A percentile compares a stretch with the other conserved stretches of the same genome.
Evolutionary conservation across 2,329 filamentous ascomycete genomes (phyloP).

Genomic region (Zymoseptoria pseudotritici): DNA sequence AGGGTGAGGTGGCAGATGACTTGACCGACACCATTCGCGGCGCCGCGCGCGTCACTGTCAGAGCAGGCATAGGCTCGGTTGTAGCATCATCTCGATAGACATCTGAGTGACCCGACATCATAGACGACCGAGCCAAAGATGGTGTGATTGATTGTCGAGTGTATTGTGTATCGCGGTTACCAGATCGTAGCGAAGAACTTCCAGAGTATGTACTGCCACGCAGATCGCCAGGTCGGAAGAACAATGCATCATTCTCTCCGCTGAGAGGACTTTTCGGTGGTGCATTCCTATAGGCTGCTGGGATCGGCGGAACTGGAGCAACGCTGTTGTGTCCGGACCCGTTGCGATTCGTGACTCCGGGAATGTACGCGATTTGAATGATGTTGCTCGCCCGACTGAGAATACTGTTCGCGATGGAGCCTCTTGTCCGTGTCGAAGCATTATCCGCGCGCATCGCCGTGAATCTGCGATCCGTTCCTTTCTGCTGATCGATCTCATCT

Average conservation of each 20-base stretch:
- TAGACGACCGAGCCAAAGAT: conserved; percentile 46
- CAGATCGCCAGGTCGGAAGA: conserved; percentile 85
- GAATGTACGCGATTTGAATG: conserved; percentile 98
- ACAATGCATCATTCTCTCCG: conserved; percentile 66
- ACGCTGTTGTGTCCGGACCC: conserved; percentile 48
- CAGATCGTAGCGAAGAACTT: conserved; percentile 47
- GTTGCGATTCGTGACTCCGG: conserved; percentile 79
- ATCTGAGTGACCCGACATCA: conserved; percentile 63
- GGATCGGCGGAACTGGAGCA: conserved; percentile 90
- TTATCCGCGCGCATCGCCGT: conserved; percentile 53
- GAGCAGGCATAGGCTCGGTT: conserved; percentile 68
- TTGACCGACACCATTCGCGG: conserved; percentile 91
- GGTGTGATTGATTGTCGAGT: conserved; percentile 42
- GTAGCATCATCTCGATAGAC: conserved; percentile 90
- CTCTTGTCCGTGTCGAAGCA: conserved; percentile 73
- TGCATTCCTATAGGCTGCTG: conserved; percentile 47
- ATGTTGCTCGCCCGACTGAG: conserved; percentile 95
- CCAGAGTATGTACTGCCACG: conserved; percentile 87
- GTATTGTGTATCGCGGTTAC: conserved; percentile 23
- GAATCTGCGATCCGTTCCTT: conserved; percentile 41
- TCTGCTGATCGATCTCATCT: conserved; percentile 49
- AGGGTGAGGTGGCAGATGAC: conserved; percentile 12
- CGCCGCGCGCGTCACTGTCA: conserved; percentile 79
- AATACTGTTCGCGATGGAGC: conserved; percentile 87
- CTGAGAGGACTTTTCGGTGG: conserved; percentile 49